Conservation (phyloP, 768 basidiomycete species). For the Agaricus sinodeliciosus region DNA sequence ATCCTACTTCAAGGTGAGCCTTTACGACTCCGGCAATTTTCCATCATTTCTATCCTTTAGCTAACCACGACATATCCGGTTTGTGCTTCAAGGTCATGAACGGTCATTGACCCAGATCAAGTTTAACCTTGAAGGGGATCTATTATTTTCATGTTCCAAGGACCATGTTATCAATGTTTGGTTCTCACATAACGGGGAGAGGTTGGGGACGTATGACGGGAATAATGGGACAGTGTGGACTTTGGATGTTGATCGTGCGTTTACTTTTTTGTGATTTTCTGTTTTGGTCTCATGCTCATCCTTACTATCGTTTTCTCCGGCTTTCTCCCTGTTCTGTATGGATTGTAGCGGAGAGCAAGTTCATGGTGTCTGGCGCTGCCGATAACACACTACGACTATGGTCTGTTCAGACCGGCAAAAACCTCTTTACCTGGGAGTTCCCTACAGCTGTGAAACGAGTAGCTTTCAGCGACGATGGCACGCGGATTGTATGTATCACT, state of each 20-base stretch:
- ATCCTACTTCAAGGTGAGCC: conserved; percentile 64
- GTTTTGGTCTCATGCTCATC: neutral
- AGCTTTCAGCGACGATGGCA: conserved; percentile 81
- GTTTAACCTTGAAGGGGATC: conserved; percentile 94
- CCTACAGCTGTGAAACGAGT: conserved; percentile 97
- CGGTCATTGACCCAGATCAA: conserved; percentile 96
- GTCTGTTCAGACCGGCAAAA: conserved; percentile 86
- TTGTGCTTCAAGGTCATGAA: conserved; percentile 68
- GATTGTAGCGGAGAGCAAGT: conserved; percentile 67
- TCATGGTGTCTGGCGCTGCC: conserved; percentile 86
- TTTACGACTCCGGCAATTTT: neutral
- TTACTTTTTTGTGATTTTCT: conserved; percentile 5
- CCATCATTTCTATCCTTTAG: conserved; percentile 1
- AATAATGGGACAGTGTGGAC: conserved; percentile 98
- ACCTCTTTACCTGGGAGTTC: conserved; percentile 95
- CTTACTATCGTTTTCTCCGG: neutral
- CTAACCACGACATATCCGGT: conserved; percentile 11
- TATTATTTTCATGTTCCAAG: conserved; percentile 94
- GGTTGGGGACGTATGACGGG: conserved; percentile 93
- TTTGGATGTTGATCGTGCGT: conserved; percentile 89
- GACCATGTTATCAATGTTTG: conserved; percentile 94
- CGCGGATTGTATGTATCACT: conserved; percentile 85
- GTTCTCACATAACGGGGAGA: conserved; percentile 96
- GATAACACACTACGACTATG: conserved; percentile 92
- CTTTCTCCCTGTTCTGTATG: neutral